Evolutionary conservation across 805 yeast species (phyloP).

Genomic region (Ogataea angusta): DNA sequence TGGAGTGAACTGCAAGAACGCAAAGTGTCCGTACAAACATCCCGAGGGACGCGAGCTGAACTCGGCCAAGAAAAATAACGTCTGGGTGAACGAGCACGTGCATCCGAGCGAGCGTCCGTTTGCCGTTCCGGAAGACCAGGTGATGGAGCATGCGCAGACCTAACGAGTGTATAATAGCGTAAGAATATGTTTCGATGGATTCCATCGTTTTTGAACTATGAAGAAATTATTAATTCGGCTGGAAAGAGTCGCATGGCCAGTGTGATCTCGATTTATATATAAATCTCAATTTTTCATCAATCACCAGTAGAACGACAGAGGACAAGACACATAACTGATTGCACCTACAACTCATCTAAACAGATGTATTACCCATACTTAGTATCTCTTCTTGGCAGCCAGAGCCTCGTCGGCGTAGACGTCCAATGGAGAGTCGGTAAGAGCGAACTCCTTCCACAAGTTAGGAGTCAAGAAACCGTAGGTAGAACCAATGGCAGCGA

Average conservation of each 20-base stretch:
- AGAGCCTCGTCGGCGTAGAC: constrained; percentile 84
- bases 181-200: not conserved
- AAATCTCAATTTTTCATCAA: no score
- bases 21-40: constrained; percentile 69
- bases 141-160: constrained; percentile 58
- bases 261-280: no score
- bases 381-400: constrained; percentile 72
- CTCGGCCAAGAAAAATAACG: constrained; percentile 28
- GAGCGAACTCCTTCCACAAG: constrained; percentile 89
- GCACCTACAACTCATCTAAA: not conserved
- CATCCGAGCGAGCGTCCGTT: constrained; percentile 61
- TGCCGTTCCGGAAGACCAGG: constrained; percentile 74
- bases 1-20: constrained; percentile 71
- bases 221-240: no score
- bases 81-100: constrained; percentile 32
- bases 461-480: constrained; percentile 99
- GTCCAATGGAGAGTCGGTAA: constrained; percentile 92
- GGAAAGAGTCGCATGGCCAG: not conserved
- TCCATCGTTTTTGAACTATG: no score
- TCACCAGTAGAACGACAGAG: no score
- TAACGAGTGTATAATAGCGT: constrained; percentile 10
- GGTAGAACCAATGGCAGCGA: constrained; percentile 99
- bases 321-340: no score
- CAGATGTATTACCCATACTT: constrained; percentile 29
- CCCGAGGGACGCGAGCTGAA: constrained; percentile 66